Evolutionary conservation across 192 early-diverging fungal genomes (phyloP).

Genomic region (Lunasporangiospora selenospora): DNA sequence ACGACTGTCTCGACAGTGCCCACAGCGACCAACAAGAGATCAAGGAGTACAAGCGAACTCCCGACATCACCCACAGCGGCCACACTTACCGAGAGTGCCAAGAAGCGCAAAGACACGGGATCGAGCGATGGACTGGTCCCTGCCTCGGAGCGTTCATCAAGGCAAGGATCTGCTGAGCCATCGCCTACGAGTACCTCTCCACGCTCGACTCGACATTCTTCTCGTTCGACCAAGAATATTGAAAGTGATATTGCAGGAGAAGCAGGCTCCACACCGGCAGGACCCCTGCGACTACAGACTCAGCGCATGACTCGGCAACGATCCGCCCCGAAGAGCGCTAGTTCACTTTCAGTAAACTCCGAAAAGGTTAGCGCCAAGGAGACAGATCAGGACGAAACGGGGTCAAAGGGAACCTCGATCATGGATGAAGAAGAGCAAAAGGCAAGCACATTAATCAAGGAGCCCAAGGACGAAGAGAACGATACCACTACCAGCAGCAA

Average conservation of each 20-base stretch:
- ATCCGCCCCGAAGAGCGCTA: conserved; percentile 28
- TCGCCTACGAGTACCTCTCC: conserved; percentile 18
- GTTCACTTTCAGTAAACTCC: too few species aligned
- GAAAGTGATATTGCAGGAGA: conserved; percentile 9
- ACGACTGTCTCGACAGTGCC: not conserved
- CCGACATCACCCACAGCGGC: conserved; percentile 5
- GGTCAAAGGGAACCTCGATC: not conserved
- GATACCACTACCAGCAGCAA: not conserved
- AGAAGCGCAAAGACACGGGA: conserved; percentile 11
- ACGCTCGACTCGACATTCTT: conserved; percentile 41
- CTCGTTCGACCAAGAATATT: conserved; percentile 1
- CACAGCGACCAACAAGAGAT: conserved; percentile 5
- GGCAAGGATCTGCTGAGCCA: conserved; percentile 31
- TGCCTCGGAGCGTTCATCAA: conserved; percentile 10
- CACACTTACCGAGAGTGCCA: not conserved
- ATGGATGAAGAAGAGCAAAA: too few species aligned
- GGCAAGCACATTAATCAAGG: too few species aligned
- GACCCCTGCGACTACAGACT: conserved; percentile 5
- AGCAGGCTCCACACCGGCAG: not conserved
- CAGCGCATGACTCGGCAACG: conserved; percentile 35
- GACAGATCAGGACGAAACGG: not conserved
- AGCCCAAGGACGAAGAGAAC: not conserved
- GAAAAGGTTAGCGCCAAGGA: too few species aligned
- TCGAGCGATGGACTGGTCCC: not conserved
- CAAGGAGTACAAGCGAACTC: conserved; percentile 13